Conservation (phyloP, 1,284 basidiomycete genomes). For the Anthracocystis panici-leucophaei region DNA sequence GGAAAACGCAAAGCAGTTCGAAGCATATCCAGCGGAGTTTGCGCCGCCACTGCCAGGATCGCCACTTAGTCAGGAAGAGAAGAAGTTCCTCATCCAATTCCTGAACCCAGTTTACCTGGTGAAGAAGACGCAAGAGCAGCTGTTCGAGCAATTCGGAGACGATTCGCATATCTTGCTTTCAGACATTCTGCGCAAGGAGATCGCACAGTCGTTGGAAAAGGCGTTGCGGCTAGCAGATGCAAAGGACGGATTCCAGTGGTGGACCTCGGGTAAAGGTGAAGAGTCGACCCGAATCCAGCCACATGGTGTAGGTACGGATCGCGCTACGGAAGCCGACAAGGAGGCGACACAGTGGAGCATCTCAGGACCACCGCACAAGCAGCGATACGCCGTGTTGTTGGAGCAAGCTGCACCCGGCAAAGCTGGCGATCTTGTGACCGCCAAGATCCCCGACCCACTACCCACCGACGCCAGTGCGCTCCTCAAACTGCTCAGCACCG, state of each 20-base stretch:
- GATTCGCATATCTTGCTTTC: conserved; percentile 83
- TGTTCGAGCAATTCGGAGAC: conserved; percentile 84
- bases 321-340: conserved; percentile 19
- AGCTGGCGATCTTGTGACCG: conserved; percentile 34
- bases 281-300: conserved; percentile 51
- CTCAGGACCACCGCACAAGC: conserved; percentile 91
- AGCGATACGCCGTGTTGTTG: conserved; percentile 81
- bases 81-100: conserved; percentile 73
- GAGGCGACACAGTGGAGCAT: conserved; percentile 75
- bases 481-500: conserved; percentile 55
- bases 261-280: conserved; percentile 46
- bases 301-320: conserved; percentile 54
- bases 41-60: conserved; percentile 63
- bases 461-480: conserved; percentile 52
- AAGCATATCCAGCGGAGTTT: conserved; percentile 69
- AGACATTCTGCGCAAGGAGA: conserved; percentile 64
- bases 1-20: conserved; percentile 76
- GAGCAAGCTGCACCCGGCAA: conserved; percentile 37
- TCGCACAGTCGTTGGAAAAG: conserved; percentile 59
- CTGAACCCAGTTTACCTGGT: conserved; percentile 92
- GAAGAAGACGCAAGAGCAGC: conserved; percentile 81
- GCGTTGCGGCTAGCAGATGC: conserved; percentile 73
- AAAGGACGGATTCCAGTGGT: conserved; percentile 73
- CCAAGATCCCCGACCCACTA: conserved; percentile 37
- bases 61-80: conserved; percentile 56